A percentile compares a stretch with the other conserved stretches of the same genome.
phyloP scores from a whole-genome alignment of 108 stramenopile genomes.

The Fragilariopsis cylindrus region DNA sequence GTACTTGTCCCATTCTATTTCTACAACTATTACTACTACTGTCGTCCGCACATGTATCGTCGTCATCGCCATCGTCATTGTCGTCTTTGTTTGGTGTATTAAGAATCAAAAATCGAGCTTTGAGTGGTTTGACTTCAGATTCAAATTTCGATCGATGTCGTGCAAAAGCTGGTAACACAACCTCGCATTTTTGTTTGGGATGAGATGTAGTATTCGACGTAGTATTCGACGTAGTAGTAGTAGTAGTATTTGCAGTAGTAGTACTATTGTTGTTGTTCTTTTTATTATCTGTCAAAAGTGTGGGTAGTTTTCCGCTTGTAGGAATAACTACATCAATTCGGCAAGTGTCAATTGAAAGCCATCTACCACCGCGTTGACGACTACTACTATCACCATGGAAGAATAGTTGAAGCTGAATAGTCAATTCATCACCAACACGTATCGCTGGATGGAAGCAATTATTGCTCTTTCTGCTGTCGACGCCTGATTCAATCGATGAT shows the following conservation, averaged over 20 bases:
- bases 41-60: background rate
- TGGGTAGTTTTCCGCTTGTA: conserved; percentile 19
- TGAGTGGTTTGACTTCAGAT: conserved; percentile 19
- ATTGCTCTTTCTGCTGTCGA: background rate
- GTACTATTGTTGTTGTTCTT: background rate
- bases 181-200: conserved; percentile 24
- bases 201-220: background rate
- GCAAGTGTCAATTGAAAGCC: conserved; percentile 23
- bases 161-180: conserved; percentile 21
- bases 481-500: background rate
- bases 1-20: background rate
- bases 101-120: conserved; percentile 30
- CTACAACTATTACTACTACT: too few relatives aligned
- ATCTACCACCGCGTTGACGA: background rate
- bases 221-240: conserved; percentile 1
- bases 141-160: conserved; percentile 14
- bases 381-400: background rate
- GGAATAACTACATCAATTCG: conserved; percentile 23
- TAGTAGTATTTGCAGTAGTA: background rate
- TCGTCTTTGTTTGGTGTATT: background rate
- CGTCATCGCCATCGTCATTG: background rate
- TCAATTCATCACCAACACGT: conserved; percentile 1
- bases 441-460: conserved; percentile 7
- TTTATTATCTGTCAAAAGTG: conserved; percentile 8
- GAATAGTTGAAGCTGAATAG: conserved; percentile 4